Evolutionary conservation across 495 filamentous ascomycete species (phyloP), one percentile per base, ranked within the genome.

Genomic region (Copromyces sp.): DNA sequence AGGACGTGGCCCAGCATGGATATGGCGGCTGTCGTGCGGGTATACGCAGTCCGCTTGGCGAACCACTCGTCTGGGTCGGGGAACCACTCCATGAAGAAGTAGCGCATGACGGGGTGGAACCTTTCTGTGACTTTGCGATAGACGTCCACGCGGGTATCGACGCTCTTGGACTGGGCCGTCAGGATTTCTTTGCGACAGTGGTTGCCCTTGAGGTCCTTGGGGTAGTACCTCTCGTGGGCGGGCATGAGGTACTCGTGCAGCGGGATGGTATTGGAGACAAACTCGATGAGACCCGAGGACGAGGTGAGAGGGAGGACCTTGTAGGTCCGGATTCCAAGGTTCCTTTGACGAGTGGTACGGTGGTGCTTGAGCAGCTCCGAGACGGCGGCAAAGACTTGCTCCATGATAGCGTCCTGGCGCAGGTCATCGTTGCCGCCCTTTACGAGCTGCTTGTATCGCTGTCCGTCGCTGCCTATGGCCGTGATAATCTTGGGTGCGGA

Each of bases 331-430:
- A 99, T 94, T 3, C 89, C 89, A 29, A 99, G 85, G 74, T 95
- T 92, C 2, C 95, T 91, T 76, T 96, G 94, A 11, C 92, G 90
- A 8, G 96, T 97, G 12, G 91, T 89, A 68, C 91, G 89, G 76
- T 97, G 92, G 35, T 91, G 90, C 81, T 92, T 91, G 35, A 99
- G 86, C 6, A 98, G 89, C 71, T 91, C 90, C 77, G 92, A 97
- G 39, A 98, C 95, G 86, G 97, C 93, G 68, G 93, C 93, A 82
- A 98, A 99, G 39, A 99, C 95, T 82, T 99, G 95, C 80, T 98
- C 96, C 96, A 99, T 99, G 83, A 99, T 99, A 20, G 95, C 93
- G 78, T 99, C 95, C 83, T 99, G 95, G n/a, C 95, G 91, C 14
- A 99, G 87, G 77, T 99, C 95, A 80, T 98, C 94, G 74, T 93